These are phyloP conservation scores for Aspergillus taichungensis DNA, from an alignment of 495 filamentous ascomycete species.

Conservation along the genomic window DNA sequence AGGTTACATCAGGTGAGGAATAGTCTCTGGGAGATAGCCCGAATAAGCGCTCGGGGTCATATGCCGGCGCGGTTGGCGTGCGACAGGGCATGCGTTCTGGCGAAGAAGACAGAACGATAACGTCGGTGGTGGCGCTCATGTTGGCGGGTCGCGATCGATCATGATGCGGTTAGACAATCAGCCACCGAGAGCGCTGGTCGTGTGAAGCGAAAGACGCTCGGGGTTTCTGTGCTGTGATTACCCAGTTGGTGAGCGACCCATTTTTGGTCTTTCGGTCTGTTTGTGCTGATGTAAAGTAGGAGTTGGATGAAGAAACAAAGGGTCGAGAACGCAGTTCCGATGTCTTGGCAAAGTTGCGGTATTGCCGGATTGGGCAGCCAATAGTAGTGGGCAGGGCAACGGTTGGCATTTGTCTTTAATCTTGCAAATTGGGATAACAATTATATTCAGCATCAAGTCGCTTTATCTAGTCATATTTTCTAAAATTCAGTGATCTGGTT, in stretches of 20 bases:
- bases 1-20: conserved; percentile 25
- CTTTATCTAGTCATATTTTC: too few species aligned
- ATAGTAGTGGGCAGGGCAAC: conserved; percentile 31
- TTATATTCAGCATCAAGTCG: too few species aligned
- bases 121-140: conserved; percentile 24
- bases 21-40: conserved; percentile 10
- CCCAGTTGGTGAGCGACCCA: too few species aligned
- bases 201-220: background rate
- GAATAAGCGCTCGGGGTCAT: conserved; percentile 7
- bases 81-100: conserved; percentile 18
- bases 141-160: conserved; percentile 8
- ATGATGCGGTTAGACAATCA: too few species aligned
- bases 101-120: conserved; percentile 36
- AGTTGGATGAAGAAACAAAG: conserved; percentile 1
- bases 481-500: background rate
- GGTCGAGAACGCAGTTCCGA: conserved; percentile 7
- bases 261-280: too few species aligned
- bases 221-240: too few species aligned
- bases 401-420: conserved; percentile 8
- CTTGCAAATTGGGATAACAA: too few species aligned
- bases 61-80: conserved; percentile 9
- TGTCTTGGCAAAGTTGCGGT: conserved; percentile 33
- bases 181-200: background rate
- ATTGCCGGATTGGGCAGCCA: conserved; percentile 25
- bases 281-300: background rate